Evolutionary conservation across 208 protist genomes (phyloP), one percentile per base, ranked within the genome.

Genomic region (Histomonas meleagridis): DNA sequence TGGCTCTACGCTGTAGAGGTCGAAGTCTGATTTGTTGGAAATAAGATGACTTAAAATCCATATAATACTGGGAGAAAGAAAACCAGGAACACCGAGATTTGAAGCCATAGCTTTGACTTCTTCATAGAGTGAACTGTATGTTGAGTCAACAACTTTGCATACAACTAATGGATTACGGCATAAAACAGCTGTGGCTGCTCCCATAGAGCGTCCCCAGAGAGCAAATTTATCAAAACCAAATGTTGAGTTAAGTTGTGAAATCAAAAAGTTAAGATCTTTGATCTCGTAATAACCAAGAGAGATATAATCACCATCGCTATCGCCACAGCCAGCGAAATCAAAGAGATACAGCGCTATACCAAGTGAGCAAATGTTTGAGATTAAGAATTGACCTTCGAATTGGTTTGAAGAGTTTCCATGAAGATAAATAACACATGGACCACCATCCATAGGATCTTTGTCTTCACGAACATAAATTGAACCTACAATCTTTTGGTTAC

Each of bases 321-420:
- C 7, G 16, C 76, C 76, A 35, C 76, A 86, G 0, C 76, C 76
- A 16, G 46, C 76, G 16, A 86, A 86, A 49, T 86, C 76, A 28
- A 86, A 86, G 26, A 40, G 55, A 28, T 43, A 86, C 32, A 86
- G 46, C 9, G 23, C 23, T n/a, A 86, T 86, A 32, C 76, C 76
- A 16, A 35, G 28, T 32, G 40, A 18, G 18, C 76, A 86, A 55
- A 86, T 18, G 26, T 86, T 86, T 16, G 76, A 46, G 55, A 86
- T 46, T 21, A 86, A 35, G 28, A 86, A 86, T 86, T 86, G 76
- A 18, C 76, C 76, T 86, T 86, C 76, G 0, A 86, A 38, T 55
- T 86, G 76, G 1, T 16, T 40, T 32, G 76, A 86, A 55, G 76
- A 40, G 28, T 86, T 86, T 14, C 76, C 76, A 28, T 86, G 76